Percentiles rank a stretch among this genome's conserved stretches.
phyloP scores from a whole-genome alignment of 2,329 filamentous ascomycete genomes.

The Aspergillus awamori region DNA sequence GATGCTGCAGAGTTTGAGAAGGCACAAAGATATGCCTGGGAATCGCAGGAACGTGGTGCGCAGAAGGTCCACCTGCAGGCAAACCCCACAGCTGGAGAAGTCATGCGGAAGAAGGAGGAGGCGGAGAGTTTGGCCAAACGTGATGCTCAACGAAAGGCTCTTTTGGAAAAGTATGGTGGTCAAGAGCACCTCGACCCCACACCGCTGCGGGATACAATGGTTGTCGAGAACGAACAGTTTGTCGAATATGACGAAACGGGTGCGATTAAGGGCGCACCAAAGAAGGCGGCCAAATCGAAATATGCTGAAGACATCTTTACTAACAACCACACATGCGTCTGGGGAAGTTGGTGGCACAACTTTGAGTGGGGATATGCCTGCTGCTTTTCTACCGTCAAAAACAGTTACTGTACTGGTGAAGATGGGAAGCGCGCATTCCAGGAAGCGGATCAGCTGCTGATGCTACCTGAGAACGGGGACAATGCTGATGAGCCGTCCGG shows the following conservation, averaged over 20 bases:
- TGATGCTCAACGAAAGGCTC: slow-evolving; percentile 66
- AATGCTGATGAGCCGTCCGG: slow-evolving; percentile 7
- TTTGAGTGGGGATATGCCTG: slow-evolving; percentile 97
- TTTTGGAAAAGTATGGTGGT: slow-evolving; percentile 81
- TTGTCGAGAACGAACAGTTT: slow-evolving; percentile 81
- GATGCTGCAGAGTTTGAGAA: slow-evolving; percentile 91
- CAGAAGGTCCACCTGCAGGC: slow-evolving; percentile 89
- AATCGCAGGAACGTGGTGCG: slow-evolving; percentile 81
- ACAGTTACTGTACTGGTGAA: slow-evolving; percentile 95
- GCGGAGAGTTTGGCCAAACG: slow-evolving; percentile 72
- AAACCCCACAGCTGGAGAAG: slow-evolving; percentile 91
- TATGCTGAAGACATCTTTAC: slow-evolving; percentile 84
- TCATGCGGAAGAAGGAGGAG: slow-evolving; percentile 76
- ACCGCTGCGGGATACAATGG: slow-evolving; percentile 65
- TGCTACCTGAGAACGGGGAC: slow-evolving; percentile 39
- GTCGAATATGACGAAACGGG: slow-evolving; percentile 94
- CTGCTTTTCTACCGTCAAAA: slow-evolving; percentile 91
- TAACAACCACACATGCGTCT: slow-evolving; percentile 91
- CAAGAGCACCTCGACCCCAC: slow-evolving; percentile 64
- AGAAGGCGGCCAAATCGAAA: slow-evolving; percentile 78
- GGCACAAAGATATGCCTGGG: slow-evolving; percentile 91
- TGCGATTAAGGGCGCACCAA: slow-evolving; percentile 82
- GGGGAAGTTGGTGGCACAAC: slow-evolving; percentile 96
- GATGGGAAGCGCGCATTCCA: slow-evolving; percentile 81
- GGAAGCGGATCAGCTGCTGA: slow-evolving; percentile 66